Evolutionary conservation across 306 rosid genomes (phyloP).

Genomic region (Quercus berberidifolia): DNA sequence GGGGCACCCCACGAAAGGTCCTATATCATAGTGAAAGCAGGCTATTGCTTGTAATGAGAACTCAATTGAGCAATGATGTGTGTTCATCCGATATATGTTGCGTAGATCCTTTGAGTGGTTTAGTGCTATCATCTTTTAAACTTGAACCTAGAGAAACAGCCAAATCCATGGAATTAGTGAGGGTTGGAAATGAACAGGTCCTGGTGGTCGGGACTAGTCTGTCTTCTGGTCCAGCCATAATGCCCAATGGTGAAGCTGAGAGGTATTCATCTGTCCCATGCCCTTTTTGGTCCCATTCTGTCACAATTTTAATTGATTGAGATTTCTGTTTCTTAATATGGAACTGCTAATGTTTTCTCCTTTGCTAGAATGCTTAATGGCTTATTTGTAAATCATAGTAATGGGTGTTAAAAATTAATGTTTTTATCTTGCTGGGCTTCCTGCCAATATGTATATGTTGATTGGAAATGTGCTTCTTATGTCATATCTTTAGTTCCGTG

Average conservation of each 20-base stretch:
- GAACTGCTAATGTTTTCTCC: constrained; percentile 2
- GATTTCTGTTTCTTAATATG: constrained; percentile 17
- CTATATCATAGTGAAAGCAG: constrained; percentile 82
- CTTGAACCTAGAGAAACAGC: constrained; percentile 84
- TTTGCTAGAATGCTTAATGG: constrained; percentile 12
- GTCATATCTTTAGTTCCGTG: not conserved
- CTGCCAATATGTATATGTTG: not conserved
- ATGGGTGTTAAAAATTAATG: not conserved
- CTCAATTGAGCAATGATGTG: constrained; percentile 58
- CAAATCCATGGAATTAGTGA: constrained; percentile 82
- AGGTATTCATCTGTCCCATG: constrained; percentile 45
- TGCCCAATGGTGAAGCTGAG: constrained; percentile 89
- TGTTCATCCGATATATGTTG: constrained; percentile 78
- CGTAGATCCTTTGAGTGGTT: constrained; percentile 83
- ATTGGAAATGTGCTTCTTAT: not conserved
- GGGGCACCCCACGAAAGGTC: constrained; percentile 94
- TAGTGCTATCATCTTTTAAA: constrained; percentile 68
- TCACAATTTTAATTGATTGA: constrained; percentile 19
- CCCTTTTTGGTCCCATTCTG: constrained; percentile 1
- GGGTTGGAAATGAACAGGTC: constrained; percentile 74
- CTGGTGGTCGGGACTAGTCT: constrained; percentile 83
- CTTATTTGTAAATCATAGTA: not conserved
- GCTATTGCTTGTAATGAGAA: constrained; percentile 89
- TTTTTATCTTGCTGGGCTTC: not conserved
- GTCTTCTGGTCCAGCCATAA: constrained; percentile 75